phyloP scores from a whole-genome alignment of 106 monocot species.

The Dendrobium catenatum region DNA sequence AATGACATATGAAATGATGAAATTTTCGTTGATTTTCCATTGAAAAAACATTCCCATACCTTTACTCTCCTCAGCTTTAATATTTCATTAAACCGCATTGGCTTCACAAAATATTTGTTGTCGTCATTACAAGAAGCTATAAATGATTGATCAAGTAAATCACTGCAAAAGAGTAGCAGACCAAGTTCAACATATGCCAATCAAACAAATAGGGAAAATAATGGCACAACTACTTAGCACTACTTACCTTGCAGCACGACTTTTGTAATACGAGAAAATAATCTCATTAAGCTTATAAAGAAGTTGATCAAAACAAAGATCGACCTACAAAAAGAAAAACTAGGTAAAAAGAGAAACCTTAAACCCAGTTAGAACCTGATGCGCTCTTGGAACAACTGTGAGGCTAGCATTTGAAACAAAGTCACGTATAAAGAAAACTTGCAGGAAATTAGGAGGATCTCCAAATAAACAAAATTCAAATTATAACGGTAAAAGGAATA shows the following conservation, averaged over 20 bases:
- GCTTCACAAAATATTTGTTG: slow-evolving; percentile 56
- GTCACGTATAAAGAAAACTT: neutral
- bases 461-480: neutral
- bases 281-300: slow-evolving; percentile 78
- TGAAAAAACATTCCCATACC: slow-evolving; percentile 24
- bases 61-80: slow-evolving; percentile 86
- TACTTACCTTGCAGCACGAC: slow-evolving; percentile 77
- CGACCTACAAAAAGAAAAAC: slow-evolving; percentile 44
- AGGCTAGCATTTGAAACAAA: neutral
- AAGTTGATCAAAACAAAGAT: slow-evolving; percentile 95
- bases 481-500: neutral
- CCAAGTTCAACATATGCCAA: neutral
- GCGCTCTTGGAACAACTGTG: neutral
- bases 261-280: slow-evolving; percentile 85
- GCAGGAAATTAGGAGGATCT: neutral
- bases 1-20: neutral
- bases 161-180: slow-evolving; percentile 38
- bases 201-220: neutral
- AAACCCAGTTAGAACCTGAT: neutral
- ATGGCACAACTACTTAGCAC: slow-evolving; percentile 9
- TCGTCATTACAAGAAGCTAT: slow-evolving; percentile 51
- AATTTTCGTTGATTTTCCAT: neutral
- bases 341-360: neutral
- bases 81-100: slow-evolving; percentile 60
- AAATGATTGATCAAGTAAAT: slow-evolving; percentile 76